A percentile compares a stretch with the other conserved stretches of the same genome.
Conservation (phyloP, 306 rosid genomes). For the Corylus americana region DNA sequence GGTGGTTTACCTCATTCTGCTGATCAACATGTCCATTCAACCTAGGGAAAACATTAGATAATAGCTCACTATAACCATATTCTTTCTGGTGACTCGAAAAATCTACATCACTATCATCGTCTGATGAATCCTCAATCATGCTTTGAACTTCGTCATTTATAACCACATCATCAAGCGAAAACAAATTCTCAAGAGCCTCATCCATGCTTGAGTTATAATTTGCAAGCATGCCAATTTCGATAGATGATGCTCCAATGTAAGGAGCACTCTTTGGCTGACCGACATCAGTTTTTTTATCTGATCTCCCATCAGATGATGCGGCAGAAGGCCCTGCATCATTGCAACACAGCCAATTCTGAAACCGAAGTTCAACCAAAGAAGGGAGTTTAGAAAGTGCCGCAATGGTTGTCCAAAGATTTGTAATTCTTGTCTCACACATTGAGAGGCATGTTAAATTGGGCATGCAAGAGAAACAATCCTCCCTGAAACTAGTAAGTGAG, state of each 20-base stretch:
- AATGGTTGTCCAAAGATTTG: slow-evolving; percentile 85
- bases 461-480: slow-evolving; percentile 77
- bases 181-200: slow-evolving; percentile 45
- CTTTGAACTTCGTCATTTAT: slow-evolving; percentile 47
- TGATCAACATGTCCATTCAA: slow-evolving; percentile 41
- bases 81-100: slow-evolving; percentile 41
- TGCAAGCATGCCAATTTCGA: slow-evolving; percentile 33
- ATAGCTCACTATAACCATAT: slow-evolving; percentile 31
- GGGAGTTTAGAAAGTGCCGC: slow-evolving; percentile 81
- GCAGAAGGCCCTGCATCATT: slow-evolving; percentile 51
- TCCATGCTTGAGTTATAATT: slow-evolving; percentile 39
- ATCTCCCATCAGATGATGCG: slow-evolving; percentile 45
- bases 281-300: slow-evolving; percentile 38
- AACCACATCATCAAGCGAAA: slow-evolving; percentile 46
- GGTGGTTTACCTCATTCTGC: slow-evolving; percentile 56
- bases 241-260: slow-evolving; percentile 34
- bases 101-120: slow-evolving; percentile 54
- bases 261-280: slow-evolving; percentile 39
- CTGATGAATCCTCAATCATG: slow-evolving; percentile 66
- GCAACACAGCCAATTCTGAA: slow-evolving; percentile 69
- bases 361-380: slow-evolving; percentile 70
- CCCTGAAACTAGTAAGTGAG: slow-evolving; percentile 61
- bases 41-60: slow-evolving; percentile 42
- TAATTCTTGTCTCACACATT: slow-evolving; percentile 72
- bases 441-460: slow-evolving; percentile 76